Evolutionary conservation across 148 eudicot genomes (phyloP).

Genomic region (Amaranthus cruentus): DNA sequence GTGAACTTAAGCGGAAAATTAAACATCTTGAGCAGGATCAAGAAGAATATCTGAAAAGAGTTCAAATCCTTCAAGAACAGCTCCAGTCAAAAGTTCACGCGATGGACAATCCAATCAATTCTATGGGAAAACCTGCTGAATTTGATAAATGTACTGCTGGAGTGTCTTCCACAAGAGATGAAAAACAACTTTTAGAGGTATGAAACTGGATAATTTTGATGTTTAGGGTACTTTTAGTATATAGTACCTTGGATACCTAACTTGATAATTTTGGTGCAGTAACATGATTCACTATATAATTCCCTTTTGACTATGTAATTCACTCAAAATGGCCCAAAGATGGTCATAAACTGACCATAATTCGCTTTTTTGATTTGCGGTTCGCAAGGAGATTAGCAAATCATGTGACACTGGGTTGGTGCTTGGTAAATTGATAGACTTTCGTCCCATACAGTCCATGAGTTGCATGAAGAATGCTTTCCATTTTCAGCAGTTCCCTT

Average conservation of each 20-base stretch:
- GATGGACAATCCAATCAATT: constrained; percentile 17
- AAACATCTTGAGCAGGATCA: constrained; percentile 60
- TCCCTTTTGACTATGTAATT: too few relatives aligned
- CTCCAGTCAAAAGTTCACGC: constrained; percentile 34
- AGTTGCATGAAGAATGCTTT: too few relatives aligned
- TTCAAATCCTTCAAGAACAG: constrained; percentile 38
- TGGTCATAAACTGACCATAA: too few relatives aligned
- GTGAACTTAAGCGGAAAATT: constrained; percentile 48
- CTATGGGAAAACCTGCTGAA: constrained; percentile 22
- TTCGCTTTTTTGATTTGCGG: too few relatives aligned
- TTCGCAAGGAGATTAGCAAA: too few relatives aligned
- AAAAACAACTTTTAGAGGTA: constrained; percentile 30
- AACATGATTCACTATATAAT: too few relatives aligned
- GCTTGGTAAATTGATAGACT: too few relatives aligned
- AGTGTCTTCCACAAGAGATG: constrained; percentile 6
- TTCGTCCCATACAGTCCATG: too few relatives aligned
- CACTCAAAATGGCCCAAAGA: too few relatives aligned
- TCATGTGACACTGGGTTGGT: too few relatives aligned
- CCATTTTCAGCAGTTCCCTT: too few relatives aligned
- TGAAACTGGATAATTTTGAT: not conserved
- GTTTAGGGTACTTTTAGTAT: not conserved
- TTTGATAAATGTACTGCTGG: constrained; percentile 11
- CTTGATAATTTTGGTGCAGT: not conserved
- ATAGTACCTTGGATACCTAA: not conserved
- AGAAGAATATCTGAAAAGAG: constrained; percentile 39